Conservation (phyloP, 345 rosid species). For the Brassica napus region DNA sequence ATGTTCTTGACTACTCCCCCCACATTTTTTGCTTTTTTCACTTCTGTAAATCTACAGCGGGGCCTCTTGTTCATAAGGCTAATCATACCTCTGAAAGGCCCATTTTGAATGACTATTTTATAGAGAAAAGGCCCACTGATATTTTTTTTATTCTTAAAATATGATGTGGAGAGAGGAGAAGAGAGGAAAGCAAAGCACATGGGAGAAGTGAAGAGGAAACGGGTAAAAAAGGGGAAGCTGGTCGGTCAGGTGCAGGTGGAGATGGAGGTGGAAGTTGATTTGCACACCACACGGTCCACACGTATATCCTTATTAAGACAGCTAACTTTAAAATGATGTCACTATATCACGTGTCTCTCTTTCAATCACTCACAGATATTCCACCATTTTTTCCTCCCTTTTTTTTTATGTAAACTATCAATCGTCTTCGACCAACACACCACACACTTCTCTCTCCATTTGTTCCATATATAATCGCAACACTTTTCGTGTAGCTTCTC, state of each 20-base stretch:
- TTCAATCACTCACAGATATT: slow-evolving; percentile 35
- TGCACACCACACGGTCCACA: slow-evolving; percentile 18
- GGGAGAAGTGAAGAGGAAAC: slow-evolving; percentile 38
- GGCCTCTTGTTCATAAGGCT: background rate
- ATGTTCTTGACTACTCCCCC: slow-evolving; percentile 41
- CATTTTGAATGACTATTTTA: background rate
- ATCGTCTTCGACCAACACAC: slow-evolving; percentile 27
- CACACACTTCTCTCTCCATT: slow-evolving; percentile 17
- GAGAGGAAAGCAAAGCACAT: slow-evolving; percentile 25
- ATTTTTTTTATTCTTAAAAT: background rate
- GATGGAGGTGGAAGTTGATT: slow-evolving; percentile 19
- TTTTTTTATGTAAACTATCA: background rate
- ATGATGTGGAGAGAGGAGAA: background rate
- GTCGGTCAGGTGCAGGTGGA: slow-evolving; percentile 35
- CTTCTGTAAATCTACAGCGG: slow-evolving; percentile 5
- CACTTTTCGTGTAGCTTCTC: background rate
- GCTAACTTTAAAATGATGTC: slow-evolving; percentile 34
- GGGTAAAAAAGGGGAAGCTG: slow-evolving; percentile 26
- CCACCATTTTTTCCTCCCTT: background rate
- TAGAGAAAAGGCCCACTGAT: background rate
- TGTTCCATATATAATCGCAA: background rate
- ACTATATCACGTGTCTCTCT: slow-evolving; percentile 37
- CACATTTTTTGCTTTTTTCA: slow-evolving; percentile 28
- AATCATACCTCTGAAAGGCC: background rate
- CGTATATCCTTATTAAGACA: slow-evolving; percentile 36